Evolutionary conservation across 176 grass and related monocot species (phyloP).

Genomic region (Pharus latifolius): DNA sequence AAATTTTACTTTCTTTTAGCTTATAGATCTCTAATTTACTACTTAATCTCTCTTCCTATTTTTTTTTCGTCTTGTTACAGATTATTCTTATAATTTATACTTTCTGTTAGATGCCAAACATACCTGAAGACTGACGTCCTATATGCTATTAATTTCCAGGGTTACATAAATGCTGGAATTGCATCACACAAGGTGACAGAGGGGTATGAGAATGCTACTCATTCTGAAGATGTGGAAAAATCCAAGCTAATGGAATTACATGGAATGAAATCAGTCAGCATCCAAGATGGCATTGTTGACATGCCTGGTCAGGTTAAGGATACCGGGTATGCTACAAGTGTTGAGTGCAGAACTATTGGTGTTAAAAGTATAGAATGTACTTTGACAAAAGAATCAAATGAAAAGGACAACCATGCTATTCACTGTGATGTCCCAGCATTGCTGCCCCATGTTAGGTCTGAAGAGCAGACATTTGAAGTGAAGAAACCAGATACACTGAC

Average conservation of each 20-base stretch:
- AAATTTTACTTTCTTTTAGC: slow-evolving; percentile 3
- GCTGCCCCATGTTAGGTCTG: slow-evolving; percentile 6
- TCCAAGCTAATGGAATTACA: slow-evolving; percentile 28
- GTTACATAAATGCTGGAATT: slow-evolving; percentile 97
- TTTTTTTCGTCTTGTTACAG: background rate
- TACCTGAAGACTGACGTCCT: background rate
- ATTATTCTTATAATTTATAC: slow-evolving; percentile 7
- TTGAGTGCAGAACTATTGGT: background rate
- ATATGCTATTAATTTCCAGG: slow-evolving; percentile 36
- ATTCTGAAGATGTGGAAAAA: slow-evolving; percentile 34
- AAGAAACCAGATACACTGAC: slow-evolving; percentile 16
- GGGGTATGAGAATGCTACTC: background rate
- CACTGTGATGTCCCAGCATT: slow-evolving; percentile 13
- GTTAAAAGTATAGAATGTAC: slow-evolving; percentile 10
- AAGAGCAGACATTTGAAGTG: slow-evolving; percentile 10
- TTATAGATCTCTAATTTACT: slow-evolving; percentile 12
- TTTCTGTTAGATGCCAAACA: slow-evolving; percentile 7
- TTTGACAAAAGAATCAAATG: slow-evolving; percentile 23
- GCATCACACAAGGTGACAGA: slow-evolving; percentile 34
- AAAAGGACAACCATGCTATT: slow-evolving; percentile 6
- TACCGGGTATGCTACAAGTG: slow-evolving; percentile 5
- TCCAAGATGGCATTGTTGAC: slow-evolving; percentile 22
- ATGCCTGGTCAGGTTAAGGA: slow-evolving; percentile 19
- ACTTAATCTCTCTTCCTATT: no score
- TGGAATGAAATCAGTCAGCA: slow-evolving; percentile 17